Evolutionary conservation across 805 yeast genomes (phyloP), one percentile per base, ranked within the genome.

Genomic region (Yarrowia osloensis): DNA sequence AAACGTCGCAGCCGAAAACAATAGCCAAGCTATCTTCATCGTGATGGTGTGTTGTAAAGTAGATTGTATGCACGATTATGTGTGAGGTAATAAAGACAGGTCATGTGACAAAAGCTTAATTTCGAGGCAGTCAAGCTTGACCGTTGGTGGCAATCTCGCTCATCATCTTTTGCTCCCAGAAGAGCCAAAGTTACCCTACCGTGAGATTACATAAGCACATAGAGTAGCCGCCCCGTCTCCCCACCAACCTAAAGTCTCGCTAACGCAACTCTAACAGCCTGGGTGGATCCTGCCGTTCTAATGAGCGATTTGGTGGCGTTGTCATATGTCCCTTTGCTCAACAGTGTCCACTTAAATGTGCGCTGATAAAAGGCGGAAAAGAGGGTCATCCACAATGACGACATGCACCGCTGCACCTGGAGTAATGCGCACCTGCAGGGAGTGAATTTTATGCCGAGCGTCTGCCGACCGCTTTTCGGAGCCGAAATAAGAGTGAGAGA

Each of bases 21-120:
- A 52, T 9, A 22, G 17, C n/a, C 29, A 21, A 8, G 31, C 35
- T 17, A 33, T 12, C 22, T 21, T 52, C 44, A 33, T 33, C 9
- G 46, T 55, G 47, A 5, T 35, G 19, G 26, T n/a, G 29, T 3
- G 15, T 12, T 12, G 28, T 13, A 33, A 6, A n/a, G 24, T 21
- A 35, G 44, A 37, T 54, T 24, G 37, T 57, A 57, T 57, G 63
- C 63, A 57, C 37, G 63, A 57, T 57, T 33, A 57, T 40, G 63
- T 39, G 62, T 40, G 63, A 35, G 61, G 49, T 28, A 28, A 40
- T 39, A 40, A 19, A 19, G 31, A 35, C 35, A 5, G 17, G 37
- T 52, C 61, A 52, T 19, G 61, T 52, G 46, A 35, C 19, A 15
- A 33, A 33, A 33, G 5, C 17, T 12, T 33, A 33, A 33, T 33